Base-by-base conservation (phyloP, 1,284 basidiomycete genomes). In the Psilocybe mexicana region DNA sequence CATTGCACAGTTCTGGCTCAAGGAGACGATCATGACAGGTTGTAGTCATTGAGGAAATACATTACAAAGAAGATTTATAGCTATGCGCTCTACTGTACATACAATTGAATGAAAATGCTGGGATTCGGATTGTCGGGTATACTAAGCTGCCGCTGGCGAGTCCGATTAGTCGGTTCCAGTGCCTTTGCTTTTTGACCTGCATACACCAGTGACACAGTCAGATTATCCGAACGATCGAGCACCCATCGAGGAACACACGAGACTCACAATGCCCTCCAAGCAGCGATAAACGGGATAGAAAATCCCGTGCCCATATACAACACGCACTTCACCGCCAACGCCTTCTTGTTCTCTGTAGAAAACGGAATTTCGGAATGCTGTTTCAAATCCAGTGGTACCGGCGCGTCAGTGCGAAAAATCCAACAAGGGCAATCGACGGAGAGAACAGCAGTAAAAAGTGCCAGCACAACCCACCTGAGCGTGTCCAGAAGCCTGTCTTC, bases 231-330 rank as follows among this genome's bases (percentile, higher is more conserved):
- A 40, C 3, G 14, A n/a, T 40, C 11, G 23, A 2, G 18, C 35
- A 25, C 26, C 14, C 11, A 14, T 25, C 7, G 26, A 8, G 14
- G 23, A 50, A 25, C 4, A 30, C 46, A 48, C 12, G 36, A 10
- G 33, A 57, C 59, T 28, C 25, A 63, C 61, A 60, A 48, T 18
- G 44, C 42, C 67, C 69, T 70, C 61, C 69, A 72, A 23, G 67
- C 63, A n/a, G 72, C 72, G 18, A 72, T 61, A 59, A 72, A 73
- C 6, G 73, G 73, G 12, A 74, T 64, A 6, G 67, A 62, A 57
- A 75, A 74, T 3, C 68, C 72, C 10, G 65, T 65, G 14, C 71
- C 69, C 55, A 74, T 57, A 65, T 66, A 74, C 0, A 66, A 58
- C 14, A 68, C 3, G 28, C 59, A 65, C 57, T 75, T 75, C 7